phyloP scores from a whole-genome alignment of 345 rosid species.

The Jatropha curcas region DNA sequence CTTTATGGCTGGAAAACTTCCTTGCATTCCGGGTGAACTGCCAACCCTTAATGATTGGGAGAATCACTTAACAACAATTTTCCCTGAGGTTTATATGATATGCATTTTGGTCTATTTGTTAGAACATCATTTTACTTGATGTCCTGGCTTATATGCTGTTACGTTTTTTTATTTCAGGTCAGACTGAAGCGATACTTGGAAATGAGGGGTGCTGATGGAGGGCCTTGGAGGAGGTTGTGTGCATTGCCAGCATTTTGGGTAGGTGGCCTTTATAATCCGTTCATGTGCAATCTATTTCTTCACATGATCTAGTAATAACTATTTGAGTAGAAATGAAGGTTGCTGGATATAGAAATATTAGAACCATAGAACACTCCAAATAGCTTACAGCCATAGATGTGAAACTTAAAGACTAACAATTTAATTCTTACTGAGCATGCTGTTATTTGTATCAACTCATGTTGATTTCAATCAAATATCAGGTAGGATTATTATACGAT shows the following conservation, averaged over 20 bases:
- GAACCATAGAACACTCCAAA: not conserved
- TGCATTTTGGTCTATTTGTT: conserved; percentile 17
- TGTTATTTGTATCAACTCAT: conserved; percentile 13
- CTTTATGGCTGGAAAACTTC: conserved; percentile 94
- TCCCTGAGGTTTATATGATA: conserved; percentile 75
- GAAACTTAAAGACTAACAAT: not conserved
- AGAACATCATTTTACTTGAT: not conserved
- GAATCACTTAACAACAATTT: conserved; percentile 92
- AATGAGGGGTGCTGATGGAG: conserved; percentile 99
- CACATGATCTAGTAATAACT: not conserved
- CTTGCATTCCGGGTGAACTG: conserved; percentile 85
- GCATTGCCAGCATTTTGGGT: conserved; percentile 99
- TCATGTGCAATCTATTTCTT: conserved; percentile 9
- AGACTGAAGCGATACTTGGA: conserved; percentile 96
- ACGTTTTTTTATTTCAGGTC: conserved; percentile 53
- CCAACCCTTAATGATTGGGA: conserved; percentile 98
- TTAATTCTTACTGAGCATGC: not conserved
- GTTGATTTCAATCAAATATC: conserved; percentile 25
- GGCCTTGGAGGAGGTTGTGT: conserved; percentile 96
- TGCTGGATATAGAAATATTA: not conserved
- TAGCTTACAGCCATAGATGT: conserved; percentile 1
- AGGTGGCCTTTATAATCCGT: conserved; percentile 24
- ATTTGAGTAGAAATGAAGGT: conserved; percentile 14
- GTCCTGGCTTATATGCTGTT: conserved; percentile 10
- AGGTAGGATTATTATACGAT: conserved; percentile 94